Evolutionary conservation across 2,329 filamentous ascomycete species (phyloP), one percentile per base, ranked within the genome.

Genomic region (Aspergillus japonicus): DNA sequence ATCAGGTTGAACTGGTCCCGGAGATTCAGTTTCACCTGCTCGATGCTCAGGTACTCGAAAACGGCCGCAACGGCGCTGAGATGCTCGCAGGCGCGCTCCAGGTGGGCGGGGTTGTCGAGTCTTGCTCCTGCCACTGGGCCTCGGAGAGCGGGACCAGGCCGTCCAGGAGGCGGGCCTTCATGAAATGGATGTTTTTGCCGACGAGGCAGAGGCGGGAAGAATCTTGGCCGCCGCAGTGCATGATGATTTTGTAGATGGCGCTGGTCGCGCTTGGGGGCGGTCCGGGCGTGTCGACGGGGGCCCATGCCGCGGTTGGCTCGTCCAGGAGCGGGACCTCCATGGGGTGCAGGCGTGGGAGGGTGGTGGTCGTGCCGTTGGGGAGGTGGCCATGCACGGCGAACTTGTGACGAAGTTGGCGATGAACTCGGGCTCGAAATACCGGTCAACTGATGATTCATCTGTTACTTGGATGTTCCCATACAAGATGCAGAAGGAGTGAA

Each of bases 1-100:
- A 72, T 68, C 12, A 62, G 19, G 42, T 71, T 72, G 35, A 64
- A 72, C 4, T 67, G 68, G 16, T 64, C 62, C 7, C 67, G 65
- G 19, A 72, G 59, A 47, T 64, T 50, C 0, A 44, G 21, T 5
- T 47, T 48, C 11, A 66, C 59, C 2, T 10, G 8, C 2, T 59
- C 19, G 10, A 48, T 12, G 31, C 70, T 71, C 23, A 72, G 53
- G 33, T 72, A 72, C 44, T 70, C 61, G 21, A 71, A 72, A 1
- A 59, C 64, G 1, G 63, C 58, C 3, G 68, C 14, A 12, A 69
- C 67, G 11, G 69, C 60, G 0, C 63, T 56, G 1, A 72, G 48
- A 55, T 72, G 61, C 33, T 71, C 64, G 47, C 57, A 62, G 3
- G 68, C 68, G 5, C 62, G 24, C 8, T 68, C 64, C 31, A 71